phyloP scores from a whole-genome alignment of 306 rosid species.

The Rosa chinensis region DNA sequence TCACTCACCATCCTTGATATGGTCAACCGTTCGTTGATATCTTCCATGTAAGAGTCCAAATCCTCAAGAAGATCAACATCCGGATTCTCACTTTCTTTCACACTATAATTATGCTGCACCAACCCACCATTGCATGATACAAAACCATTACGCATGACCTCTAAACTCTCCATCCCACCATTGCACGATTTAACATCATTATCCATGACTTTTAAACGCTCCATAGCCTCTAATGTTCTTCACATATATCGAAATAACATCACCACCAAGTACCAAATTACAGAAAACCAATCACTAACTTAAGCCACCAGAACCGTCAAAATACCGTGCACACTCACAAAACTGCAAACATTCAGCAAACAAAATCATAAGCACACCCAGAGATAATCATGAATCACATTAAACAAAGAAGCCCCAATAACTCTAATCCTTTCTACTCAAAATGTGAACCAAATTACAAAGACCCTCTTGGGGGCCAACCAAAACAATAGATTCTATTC shows the following conservation, averaged over 20 bases:
- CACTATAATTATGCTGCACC: conserved; percentile 30
- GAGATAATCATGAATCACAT: not conserved
- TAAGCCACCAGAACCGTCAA: not conserved
- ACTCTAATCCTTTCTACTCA: not conserved
- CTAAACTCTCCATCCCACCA: not conserved
- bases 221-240: conserved; percentile 32
- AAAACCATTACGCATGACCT: conserved; percentile 1
- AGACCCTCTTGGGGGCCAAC: not conserved
- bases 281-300: not conserved
- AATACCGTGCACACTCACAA: not conserved
- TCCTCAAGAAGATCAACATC: conserved; percentile 53
- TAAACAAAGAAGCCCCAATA: not conserved
- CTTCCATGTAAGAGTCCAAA: conserved; percentile 60
- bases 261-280: conserved; percentile 9
- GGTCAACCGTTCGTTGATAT: conserved; percentile 55
- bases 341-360: conserved; percentile 10
- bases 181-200: conserved; percentile 20
- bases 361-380: not conserved
- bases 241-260: conserved; percentile 3
- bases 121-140: conserved; percentile 12
- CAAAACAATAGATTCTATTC: not conserved
- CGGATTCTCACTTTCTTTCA: conserved; percentile 38
- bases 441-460: not conserved
- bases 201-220: conserved; percentile 35
- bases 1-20: conserved; percentile 92